Evolutionary conservation across 208 protist genomes (phyloP), one percentile per base, ranked within the genome.

Genomic region (Angomonas desouzai): DNA sequence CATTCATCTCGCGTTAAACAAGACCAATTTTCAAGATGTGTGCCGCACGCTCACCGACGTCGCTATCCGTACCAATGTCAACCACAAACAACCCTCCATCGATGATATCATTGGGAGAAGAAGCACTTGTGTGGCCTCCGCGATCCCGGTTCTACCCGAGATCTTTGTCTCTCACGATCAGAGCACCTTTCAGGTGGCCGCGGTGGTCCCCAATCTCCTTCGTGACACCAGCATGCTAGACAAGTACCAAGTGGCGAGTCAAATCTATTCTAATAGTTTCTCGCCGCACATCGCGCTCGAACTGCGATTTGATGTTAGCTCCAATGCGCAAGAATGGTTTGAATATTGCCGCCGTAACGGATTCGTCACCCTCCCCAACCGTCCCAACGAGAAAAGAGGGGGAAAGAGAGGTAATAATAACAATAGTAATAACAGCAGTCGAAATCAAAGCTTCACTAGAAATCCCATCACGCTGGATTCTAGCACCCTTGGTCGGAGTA

Each of bases 271-370:
- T 2, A 57, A 70, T 7, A 76, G 74, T 33, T 93, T 93, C 58
- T 68, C 76, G 3, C 83, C 83, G 45, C 87, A 93, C 68, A 81
- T 93, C 55, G 83, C 78, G n/a, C 59, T 93, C 23, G 87, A 91
- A 72, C 62, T 93, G 58, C 83, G 87, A 27, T 81, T 70, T 60
- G 77, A 78, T 55, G 64, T 93, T 10, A 16, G 72, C 7, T 61
- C 70, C 10, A 57, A 48, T 25, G 81, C 82, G 57, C 72, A 89
- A 25, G 79, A 89, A 18, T 65, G 68, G n/a, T 22, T 72, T 0
- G 70, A 72, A 0, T 6, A 18, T 6, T 43, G 36, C 13, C 36
- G 36, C 13, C 36, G 36, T 6, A 43, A 43, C 36, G 36, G 36
- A 13, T 43, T 43, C 36, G 36, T 18, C 9, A 6, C 9, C 36